Base-by-base conservation (phyloP, 352 stramenopile genomes). In the Globisporangium orthogonon region DNA sequence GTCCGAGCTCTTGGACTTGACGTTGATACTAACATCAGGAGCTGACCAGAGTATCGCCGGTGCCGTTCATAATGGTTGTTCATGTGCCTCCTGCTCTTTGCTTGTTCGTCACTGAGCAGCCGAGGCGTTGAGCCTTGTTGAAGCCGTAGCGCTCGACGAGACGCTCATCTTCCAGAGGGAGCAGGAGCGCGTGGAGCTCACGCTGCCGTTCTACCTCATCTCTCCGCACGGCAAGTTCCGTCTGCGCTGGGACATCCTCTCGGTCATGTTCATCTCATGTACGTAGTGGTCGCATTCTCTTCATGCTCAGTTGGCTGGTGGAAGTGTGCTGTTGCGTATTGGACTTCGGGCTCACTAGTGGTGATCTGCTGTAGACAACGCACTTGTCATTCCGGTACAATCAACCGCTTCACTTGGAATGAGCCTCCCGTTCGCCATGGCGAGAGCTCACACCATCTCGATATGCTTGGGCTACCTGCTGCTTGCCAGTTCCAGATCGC, bases 131-230 rank as follows among this genome's bases (percentile, higher is more conserved):
- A 70, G 87, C 54, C 89, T 93, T 70, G 83, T 90, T 23, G 78
- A 91, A 63, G 74, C 74, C 1, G 80, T 77, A 13, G 86, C 78
- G 13, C 82, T 81, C 55, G 82, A 95, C 17, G 85, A 86, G 43
- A 83, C 87, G 51, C 87, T 94, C 51, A 92, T 96, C 51, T 96
- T 94, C 60, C 86, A 93, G 58, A 86, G 86, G 52, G 80, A 87
- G 45, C 73, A 90, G 48, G 80, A 86, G 23, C 85, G 94, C 54
- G 82, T 95, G 48, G 85, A 95, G 37, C 83, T 77, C 13, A 90
- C 59, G 39, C 79, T 98, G 13, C 83, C 80, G 1, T 80, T 69
- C 61, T 91, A 78, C 50, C 64, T 93, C 53, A 84, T 91, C 43
- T 90, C 78, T n/a, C 83, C 80, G 0, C 56, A 89, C 60, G 56